Evolutionary conservation across 768 basidiomycete genomes (phyloP), one percentile per base, ranked within the genome.

Genomic region (Asterophora lycoperdoides): DNA sequence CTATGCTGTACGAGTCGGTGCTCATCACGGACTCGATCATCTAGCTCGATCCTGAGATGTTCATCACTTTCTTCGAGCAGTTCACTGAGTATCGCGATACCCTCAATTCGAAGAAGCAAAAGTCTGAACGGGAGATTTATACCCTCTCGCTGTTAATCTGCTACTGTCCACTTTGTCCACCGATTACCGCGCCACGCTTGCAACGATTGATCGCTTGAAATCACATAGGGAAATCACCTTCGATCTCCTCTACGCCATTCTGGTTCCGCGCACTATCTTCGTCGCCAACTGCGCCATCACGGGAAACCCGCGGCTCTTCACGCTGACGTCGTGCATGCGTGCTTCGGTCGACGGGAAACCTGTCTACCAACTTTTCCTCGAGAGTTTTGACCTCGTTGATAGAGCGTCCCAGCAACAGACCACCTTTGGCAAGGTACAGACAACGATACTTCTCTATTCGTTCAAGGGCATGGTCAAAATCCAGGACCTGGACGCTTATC

Each of bases 151-250:
- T 4, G 69, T 80, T 29, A 68, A 70, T 34, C 60, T 81, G 17
- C 72, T 86, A 34, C 69, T 80, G 38, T 64, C 68, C 28, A 77
- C 76, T 47, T 61, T 83, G 41, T 65, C 72, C 11, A 61, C 61
- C 9, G 80, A 83, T 58, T 80, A 79, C 62, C 67, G 67, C 46
- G 59, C 64, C 23, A 81, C 77, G 5, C 63, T 81, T 42, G 59
- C 69, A 11, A 72, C 65, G 13, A 68, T 83, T 53, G 61, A 68
- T 1, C 71, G 74, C 15, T 72, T 83, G 36, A 76, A 68, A 7
- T 55, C 73, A 1, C 78, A 82, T 52, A 69, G 67, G 10, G 81
- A 84, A 58, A 83, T 83, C 54, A 78, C 77, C 3, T 82, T 71
- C 56, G 73, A 77, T 10, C 67, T 79, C 29, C 68, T 84, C 41